phyloP scores from a whole-genome alignment of 305 asterid genomes.

The Fraxinus xanthoxyloides region DNA sequence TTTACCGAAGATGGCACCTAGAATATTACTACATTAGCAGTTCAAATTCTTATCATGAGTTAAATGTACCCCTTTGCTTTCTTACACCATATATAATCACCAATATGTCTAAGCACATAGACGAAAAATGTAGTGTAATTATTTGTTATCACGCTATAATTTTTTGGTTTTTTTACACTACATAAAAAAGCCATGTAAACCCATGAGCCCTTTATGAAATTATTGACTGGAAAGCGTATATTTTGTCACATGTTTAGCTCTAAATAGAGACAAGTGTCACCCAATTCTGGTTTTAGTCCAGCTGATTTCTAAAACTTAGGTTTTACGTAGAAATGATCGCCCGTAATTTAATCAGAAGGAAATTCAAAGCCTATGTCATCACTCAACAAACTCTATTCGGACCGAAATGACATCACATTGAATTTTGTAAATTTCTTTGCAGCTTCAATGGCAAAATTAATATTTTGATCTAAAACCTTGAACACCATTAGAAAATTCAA shows the following conservation, averaged over 20 bases:
- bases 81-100: too few relatives aligned
- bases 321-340: slow-evolving; percentile 9
- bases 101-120: too few relatives aligned
- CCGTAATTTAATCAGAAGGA: slow-evolving; percentile 10
- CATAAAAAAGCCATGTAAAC: background rate
- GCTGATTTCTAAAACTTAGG: slow-evolving; percentile 3
- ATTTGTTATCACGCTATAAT: too few relatives aligned
- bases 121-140: too few relatives aligned
- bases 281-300: background rate
- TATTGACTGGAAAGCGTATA: too few relatives aligned
- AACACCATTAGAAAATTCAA: background rate
- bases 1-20: too few relatives aligned
- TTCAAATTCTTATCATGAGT: too few relatives aligned
- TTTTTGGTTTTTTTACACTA: background rate
- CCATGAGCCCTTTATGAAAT: background rate
- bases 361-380: background rate
- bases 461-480: background rate
- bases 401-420: background rate
- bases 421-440: slow-evolving; percentile 10
- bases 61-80: too few relatives aligned
- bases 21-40: too few relatives aligned
- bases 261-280: too few relatives aligned
- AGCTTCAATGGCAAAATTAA: background rate
- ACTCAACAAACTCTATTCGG: slow-evolving; percentile 2
- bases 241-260: too few relatives aligned